These are phyloP conservation scores for Cystoisospora suis DNA, from an alignment of 169 alveolate species.

Conservation along the genomic window DNA sequence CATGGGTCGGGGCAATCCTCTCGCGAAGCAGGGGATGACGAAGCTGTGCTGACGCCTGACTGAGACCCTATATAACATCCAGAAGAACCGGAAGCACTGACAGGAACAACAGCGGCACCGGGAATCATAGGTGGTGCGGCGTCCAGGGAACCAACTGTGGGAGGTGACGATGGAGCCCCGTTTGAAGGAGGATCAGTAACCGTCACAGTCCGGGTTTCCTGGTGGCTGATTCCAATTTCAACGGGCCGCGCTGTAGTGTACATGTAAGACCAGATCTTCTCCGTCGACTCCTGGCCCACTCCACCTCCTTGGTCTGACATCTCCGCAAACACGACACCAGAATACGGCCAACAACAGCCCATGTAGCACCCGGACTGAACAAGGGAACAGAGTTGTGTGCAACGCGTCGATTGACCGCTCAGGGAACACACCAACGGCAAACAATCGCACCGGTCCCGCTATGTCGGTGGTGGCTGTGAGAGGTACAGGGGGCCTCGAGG, in stretches of 20 bases:
- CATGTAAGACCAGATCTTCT: constrained; percentile 39
- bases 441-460: too few species aligned
- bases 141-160: constrained; percentile 16
- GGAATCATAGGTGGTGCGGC: constrained; percentile 23
- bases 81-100: background rate
- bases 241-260: constrained; percentile 58
- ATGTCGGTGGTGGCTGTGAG: too few species aligned
- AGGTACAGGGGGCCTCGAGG: too few species aligned
- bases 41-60: too few species aligned
- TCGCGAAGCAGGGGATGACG: too few species aligned
- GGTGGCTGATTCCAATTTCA: constrained; percentile 5
- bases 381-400: too few species aligned
- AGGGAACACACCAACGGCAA: too few species aligned
- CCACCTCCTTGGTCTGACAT: constrained; percentile 46
- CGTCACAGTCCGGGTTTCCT: background rate
- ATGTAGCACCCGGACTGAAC: too few species aligned
- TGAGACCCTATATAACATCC: too few species aligned
- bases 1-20: too few species aligned
- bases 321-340: background rate
- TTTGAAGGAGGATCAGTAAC: background rate
- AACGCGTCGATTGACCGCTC: too few species aligned
- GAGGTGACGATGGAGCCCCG: background rate
- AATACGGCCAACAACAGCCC: too few species aligned
- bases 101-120: background rate
- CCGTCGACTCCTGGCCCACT: background rate